Evolutionary conservation across 1,284 basidiomycete species (phyloP), one percentile per base, ranked within the genome.

Genomic region (Rhizoctonia solani): DNA sequence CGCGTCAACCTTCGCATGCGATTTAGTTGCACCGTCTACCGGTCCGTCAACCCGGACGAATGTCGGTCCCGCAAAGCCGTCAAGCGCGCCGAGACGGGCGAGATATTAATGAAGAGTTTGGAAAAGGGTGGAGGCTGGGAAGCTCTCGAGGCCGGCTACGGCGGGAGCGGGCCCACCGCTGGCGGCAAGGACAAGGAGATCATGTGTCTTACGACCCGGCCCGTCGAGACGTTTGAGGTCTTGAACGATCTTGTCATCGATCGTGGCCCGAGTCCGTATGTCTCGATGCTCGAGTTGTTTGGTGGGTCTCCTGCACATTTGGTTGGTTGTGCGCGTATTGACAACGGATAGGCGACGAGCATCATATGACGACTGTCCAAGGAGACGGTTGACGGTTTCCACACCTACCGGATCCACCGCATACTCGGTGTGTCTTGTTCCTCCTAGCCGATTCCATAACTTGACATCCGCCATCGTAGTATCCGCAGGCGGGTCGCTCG

Each of bases 321-420:
- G 37, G 21, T 46, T 50, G 27, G 29, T 13, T 34, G 55, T 34
- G 29, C 47, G 39, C 29, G 3, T 52, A 69, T 56, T 53, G 68
- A 74, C n/a, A 5, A 49, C 55, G 53, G 32, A 30, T n/a, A 97
- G 95, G 94, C 69, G 97, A 99, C 74, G 96, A 99, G 73, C 93
- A 98, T 76, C 97, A 99, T 80, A 89, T 99, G 84, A 99, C 97
- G 0, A 99, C 97, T 0, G 97, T 98, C 0, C 97, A 99, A 79
- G 97, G 96, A 0, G 97, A 99, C 75, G 97, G 97, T 1, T 80
- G 99, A 27, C 95, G 92, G 90, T 99, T 14, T 92, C 97, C 1
- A 99, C 96, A 0, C 96, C 96, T 1, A 99, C 96, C 0, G 96
- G 96, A 8, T 98, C 96, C 0, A 99, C 97, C 1, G 97, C 97